Base-by-base conservation (phyloP, 176 grass and related monocot species). In the Eremochloa ophiuroides region DNA sequence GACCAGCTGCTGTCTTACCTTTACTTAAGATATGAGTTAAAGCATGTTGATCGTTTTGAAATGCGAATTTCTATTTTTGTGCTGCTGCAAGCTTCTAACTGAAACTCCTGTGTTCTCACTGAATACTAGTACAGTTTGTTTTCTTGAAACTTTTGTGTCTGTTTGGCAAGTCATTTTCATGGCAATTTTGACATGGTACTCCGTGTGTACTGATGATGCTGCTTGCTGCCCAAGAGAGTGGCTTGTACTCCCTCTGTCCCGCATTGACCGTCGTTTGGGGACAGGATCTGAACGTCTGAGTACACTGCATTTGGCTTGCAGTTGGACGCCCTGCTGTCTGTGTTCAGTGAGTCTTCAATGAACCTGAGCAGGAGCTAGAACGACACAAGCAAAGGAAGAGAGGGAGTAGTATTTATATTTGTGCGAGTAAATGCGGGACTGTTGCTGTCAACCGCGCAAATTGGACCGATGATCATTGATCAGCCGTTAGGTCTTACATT, bases 1-100 rank as follows among this genome's bases (percentile, higher is more conserved):
- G 38, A 82, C 64, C 69, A 74, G 77, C 60, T 51, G 34, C 4
- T 56, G 23, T 69, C 62, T n/a, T 63, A 26, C 18, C 74, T 73
- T 83, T 30, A 35, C 34, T 35, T 59, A 28, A 18, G 25, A 53
- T 29, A 60, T 34, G 43, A 73, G 66, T 31, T 42, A 38, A 53
- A 50, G 25, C 18, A 80, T 33, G 53, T 12, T 42, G 26, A 11
- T 65, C 40, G 29, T 15, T 63, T 46, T n/a, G 39, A 47, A 34
- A 65, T 16, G 29, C 30, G 1, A 34, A 5, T 17, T 64, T 43
- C 31, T 64, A 34, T 7, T 29, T 10, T 20, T 22, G 10, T 18
- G 6, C 40, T 2, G 22, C 3, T 75, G 31, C 11, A 16, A 75
- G 20, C 11, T 75, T 39, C 12, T 27, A 10, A 17, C 6, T 18